phyloP scores from a whole-genome alignment of 2,329 filamentous ascomycete genomes.

The Periconia digitata region DNA sequence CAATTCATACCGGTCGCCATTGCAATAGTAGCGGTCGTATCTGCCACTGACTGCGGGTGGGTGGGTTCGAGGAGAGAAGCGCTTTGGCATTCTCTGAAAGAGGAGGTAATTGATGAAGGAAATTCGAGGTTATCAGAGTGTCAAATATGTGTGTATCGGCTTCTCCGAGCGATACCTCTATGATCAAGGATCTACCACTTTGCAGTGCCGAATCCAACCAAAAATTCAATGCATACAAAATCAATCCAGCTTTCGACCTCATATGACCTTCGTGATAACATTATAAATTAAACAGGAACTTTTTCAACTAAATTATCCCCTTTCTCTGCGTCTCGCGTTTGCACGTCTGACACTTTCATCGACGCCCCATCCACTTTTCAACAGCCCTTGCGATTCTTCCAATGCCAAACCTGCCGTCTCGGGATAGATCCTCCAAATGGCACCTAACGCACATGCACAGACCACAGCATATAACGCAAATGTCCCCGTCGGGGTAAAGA shows the following conservation, averaged over 20 bases:
- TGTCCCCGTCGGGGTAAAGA: constrained; percentile 71
- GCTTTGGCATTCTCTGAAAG: constrained; percentile 16
- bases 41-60: constrained; percentile 14
- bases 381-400: constrained; percentile 74
- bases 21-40: constrained; percentile 3
- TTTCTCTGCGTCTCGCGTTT: constrained; percentile 10
- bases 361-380: constrained; percentile 72
- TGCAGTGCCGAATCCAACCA: background rate
- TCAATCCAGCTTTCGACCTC: background rate
- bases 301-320: background rate
- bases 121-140: background rate
- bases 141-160: constrained; percentile 13
- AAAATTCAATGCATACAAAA: background rate
- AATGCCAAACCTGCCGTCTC: constrained; percentile 81
- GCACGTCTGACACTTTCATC: constrained; percentile 32
- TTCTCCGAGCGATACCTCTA: no score
- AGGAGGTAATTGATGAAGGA: constrained; percentile 11
- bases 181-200: no score
- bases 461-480: constrained; percentile 79
- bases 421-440: constrained; percentile 76
- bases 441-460: constrained; percentile 67
- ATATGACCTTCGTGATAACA: background rate
- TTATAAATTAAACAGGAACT: background rate
- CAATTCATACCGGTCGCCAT: background rate
- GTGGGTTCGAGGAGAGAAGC: constrained; percentile 10